Evolutionary conservation across 805 yeast genomes (phyloP).

Genomic region (Candida boidinii): DNA sequence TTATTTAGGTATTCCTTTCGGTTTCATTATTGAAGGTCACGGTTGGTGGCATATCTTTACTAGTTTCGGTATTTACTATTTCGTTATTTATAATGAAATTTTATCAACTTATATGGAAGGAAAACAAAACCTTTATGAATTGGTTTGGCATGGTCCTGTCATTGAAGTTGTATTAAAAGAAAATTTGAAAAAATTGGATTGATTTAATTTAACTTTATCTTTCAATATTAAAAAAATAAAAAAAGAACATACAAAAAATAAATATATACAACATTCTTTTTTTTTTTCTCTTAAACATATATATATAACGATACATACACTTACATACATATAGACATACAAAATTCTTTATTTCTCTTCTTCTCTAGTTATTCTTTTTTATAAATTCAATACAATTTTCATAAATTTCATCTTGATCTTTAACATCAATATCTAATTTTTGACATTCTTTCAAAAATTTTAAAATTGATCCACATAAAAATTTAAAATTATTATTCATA

Average conservation of each 20-base stretch:
- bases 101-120: constrained; percentile 60
- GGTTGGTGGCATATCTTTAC: constrained; percentile 97
- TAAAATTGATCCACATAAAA: no score
- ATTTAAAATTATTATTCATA: no score
- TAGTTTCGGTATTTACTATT: constrained; percentile 81
- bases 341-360: no score
- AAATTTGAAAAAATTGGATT: constrained; percentile 5
- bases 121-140: constrained; percentile 43
- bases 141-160: constrained; percentile 50
- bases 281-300: background rate
- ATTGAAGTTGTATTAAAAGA: constrained; percentile 33
- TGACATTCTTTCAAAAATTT: no score
- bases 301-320: background rate
- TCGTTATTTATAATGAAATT: constrained; percentile 71
- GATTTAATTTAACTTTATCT: background rate
- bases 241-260: background rate
- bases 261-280: background rate
- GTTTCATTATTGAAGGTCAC: constrained; percentile 81
- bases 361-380: background rate
- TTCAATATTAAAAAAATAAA: background rate
- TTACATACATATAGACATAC: no score
- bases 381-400: background rate
- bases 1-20: constrained; percentile 69
- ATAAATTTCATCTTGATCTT: background rate
- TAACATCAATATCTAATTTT: no score